Evolutionary conservation across 2,329 filamentous ascomycete species (phyloP).

Genomic region (Cadophora malorum): DNA sequence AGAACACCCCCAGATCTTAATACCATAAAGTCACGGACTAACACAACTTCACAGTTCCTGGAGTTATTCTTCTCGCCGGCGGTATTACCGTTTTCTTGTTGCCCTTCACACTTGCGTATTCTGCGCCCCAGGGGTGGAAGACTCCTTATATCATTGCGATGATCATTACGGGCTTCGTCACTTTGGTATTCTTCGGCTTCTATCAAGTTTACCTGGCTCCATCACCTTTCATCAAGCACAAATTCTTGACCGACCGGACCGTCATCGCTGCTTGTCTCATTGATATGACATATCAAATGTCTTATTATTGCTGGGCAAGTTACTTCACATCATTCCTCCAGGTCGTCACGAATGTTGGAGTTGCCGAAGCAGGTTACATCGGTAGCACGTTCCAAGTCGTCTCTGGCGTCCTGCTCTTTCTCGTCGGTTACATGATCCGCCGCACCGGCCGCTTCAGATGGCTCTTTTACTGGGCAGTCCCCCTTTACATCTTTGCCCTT

Average conservation of each 20-base stretch:
- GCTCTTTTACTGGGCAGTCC: slow-evolving; percentile 22
- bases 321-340: slow-evolving; percentile 65
- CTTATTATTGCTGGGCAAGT: slow-evolving; percentile 58
- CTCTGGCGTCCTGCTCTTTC: slow-evolving; percentile 60
- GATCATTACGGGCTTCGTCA: slow-evolving; percentile 35
- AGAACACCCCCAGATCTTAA: not conserved
- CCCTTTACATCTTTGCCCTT: slow-evolving; percentile 8
- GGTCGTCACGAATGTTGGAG: slow-evolving; percentile 52
- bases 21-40: not conserved
- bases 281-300: slow-evolving; percentile 46
- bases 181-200: slow-evolving; percentile 32
- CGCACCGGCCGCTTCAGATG: slow-evolving; percentile 35
- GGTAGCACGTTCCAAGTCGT: slow-evolving; percentile 56
- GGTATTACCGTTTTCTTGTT: slow-evolving; percentile 67
- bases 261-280: slow-evolving; percentile 46
- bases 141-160: slow-evolving; percentile 34
- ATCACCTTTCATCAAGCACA: slow-evolving; percentile 32
- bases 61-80: slow-evolving; percentile 57
- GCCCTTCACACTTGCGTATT: slow-evolving; percentile 38
- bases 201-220: slow-evolving; percentile 49
- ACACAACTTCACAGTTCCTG: slow-evolving; percentile 46
- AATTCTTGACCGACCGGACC: slow-evolving; percentile 36
- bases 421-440: slow-evolving; percentile 55
- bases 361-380: slow-evolving; percentile 39
- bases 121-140: slow-evolving; percentile 33